Percentiles rank a stretch among this genome's conserved stretches.
phyloP scores from a whole-genome alignment of 2,329 filamentous ascomycete genomes.

The Aspergillus fumigatiaffinis region DNA sequence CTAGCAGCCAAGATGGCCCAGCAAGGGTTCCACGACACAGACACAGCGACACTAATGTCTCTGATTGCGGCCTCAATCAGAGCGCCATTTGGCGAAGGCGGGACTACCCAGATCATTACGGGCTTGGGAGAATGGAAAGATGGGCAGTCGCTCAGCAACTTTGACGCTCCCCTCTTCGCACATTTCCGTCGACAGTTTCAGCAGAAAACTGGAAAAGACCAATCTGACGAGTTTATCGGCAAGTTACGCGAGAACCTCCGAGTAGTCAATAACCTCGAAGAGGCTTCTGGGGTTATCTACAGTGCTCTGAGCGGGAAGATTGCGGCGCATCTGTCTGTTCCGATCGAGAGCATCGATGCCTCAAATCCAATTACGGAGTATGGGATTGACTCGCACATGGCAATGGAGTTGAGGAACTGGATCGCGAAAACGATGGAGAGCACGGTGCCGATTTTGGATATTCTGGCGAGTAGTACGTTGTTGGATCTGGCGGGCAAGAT shows the following conservation, averaged over 20 bases:
- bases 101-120: constrained; percentile 17
- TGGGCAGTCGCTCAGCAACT: constrained; percentile 16
- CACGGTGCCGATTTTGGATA: constrained; percentile 24
- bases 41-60: constrained; percentile 13
- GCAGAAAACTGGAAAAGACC: not conserved
- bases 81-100: not conserved
- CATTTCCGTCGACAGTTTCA: constrained; percentile 16
- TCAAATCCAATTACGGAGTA: constrained; percentile 29
- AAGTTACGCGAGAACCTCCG: constrained; percentile 11
- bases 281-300: constrained; percentile 14
- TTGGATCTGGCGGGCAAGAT: constrained; percentile 21
- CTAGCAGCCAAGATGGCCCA: constrained; percentile 17
- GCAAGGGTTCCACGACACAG: constrained; percentile 22
- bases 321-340: constrained; percentile 16
- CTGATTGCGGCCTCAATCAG: constrained; percentile 18
- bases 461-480: constrained; percentile 22
- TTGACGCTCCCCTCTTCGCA: constrained; percentile 22
- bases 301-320: constrained; percentile 15
- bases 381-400: constrained; percentile 44
- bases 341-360: constrained; percentile 17
- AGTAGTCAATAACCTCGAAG: constrained; percentile 10
- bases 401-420: constrained; percentile 45
- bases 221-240: not conserved
- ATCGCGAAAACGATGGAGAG: constrained; percentile 33
- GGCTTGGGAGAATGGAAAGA: constrained; percentile 21